Evolutionary conservation across 2,329 filamentous ascomycete genomes (phyloP), one percentile per base, ranked within the genome.

Genomic region (Diplocarpon mali): DNA sequence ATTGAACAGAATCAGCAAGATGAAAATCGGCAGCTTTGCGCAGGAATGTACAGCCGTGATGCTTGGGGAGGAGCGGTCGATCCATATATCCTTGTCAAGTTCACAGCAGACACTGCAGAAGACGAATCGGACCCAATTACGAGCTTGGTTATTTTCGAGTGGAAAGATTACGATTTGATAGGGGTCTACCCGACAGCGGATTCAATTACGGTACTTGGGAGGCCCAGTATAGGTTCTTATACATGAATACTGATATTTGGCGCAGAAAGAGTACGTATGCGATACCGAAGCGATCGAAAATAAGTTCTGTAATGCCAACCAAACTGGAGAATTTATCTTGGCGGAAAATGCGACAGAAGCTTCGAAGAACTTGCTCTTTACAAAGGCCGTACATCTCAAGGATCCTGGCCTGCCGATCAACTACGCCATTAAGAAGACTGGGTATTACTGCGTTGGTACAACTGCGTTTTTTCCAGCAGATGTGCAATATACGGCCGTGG

Each of bases 391-490:
- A 48, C 80, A 95, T 61, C 72, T 96, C 41, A 90, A 87, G 53
- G 71, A 85, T 45, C 74, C 85, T 1, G 63, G 66, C 15, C 69
- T 72, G 10, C 72, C 80, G 2, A 77, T 94, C 62, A 85, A 87
- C 51, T 98, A 96, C 62, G 72, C 77, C 5, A 80, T 95, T 57
- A 81, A 81, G 59, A 87, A 86, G 64, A 98, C 92, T 0, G 92
- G 92, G 24, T 98, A 95, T 66, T 98, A 95, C 65, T 98, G 92
- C 59, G 82, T 98, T 47, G 78, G 85, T 42, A 92, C 87, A 1
- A 80, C 79, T 52, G 75, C 74, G 16, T 90, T 78, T 62, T 78
- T 73, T 20, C 69, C 73, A 0, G 70, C 75, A 7, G 64, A 73
- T 46, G 50, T 58, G 15, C 72, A 85, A 36, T 98, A 93, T 61